Evolutionary conservation across 805 yeast genomes (phyloP).

Genomic region (Metschnikowia santaceciliae): DNA sequence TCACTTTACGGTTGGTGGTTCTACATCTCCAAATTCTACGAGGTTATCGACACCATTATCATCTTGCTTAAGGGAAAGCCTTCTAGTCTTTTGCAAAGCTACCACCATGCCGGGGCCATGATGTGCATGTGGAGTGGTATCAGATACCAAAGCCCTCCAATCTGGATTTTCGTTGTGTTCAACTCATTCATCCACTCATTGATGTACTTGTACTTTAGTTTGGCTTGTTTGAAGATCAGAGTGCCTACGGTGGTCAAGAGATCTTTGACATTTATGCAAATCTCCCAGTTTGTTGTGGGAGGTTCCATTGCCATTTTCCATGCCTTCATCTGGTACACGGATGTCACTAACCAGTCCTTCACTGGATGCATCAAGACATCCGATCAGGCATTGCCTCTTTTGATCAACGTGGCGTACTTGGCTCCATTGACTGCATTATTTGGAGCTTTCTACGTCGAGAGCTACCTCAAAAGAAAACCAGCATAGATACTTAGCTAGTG

Average conservation of each 20-base stretch:
- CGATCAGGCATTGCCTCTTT: conserved; percentile 59
- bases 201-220: conserved; percentile 67
- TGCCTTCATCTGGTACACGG: conserved; percentile 56
- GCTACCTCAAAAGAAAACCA: conserved; percentile 38
- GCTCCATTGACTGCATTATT: conserved; percentile 65
- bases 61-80: conserved; percentile 66
- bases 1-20: conserved; percentile 61
- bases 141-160: conserved; percentile 66
- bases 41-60: conserved; percentile 64
- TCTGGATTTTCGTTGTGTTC: conserved; percentile 77
- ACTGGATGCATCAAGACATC: conserved; percentile 50
- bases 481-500: conserved; percentile 2
- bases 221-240: conserved; percentile 53
- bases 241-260: conserved; percentile 58
- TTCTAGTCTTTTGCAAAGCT: conserved; percentile 63
- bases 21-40: conserved; percentile 68
- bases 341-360: conserved; percentile 36
- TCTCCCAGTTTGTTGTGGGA: conserved; percentile 63
- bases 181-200: conserved; percentile 74
- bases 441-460: conserved; percentile 61
- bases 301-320: conserved; percentile 66
- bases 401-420: conserved; percentile 60
- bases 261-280: conserved; percentile 61
- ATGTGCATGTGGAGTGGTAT: conserved; percentile 79
- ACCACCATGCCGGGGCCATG: conserved; percentile 80